Base-by-base conservation (phyloP, 2,329 filamentous ascomycete species). In the Didymella sp. region DNA sequence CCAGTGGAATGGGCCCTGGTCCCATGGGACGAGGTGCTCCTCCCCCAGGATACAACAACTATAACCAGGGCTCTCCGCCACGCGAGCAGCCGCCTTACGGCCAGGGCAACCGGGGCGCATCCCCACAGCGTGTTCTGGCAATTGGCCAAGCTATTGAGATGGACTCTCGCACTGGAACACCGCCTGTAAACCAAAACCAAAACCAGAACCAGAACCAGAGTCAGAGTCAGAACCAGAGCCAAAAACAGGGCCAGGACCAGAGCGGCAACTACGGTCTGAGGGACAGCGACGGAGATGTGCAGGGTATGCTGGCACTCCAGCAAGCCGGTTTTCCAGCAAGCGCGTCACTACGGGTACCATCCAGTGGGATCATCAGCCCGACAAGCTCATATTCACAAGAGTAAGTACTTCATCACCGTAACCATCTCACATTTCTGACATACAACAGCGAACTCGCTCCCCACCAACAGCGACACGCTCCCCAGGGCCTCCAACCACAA, bases 131-230 rank as follows among this genome's bases (percentile, higher is more conserved):
- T 24, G 67, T 67, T 13, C 71, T 70, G 33, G 69, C 76, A 13
- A 79, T 87, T 12, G 87, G 87, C 9, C 88, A 89, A 69, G 87
- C 89, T 2, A 84, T 92, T 50, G 92, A 95, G 73, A 93, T 96
- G 90, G 89, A 93, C 72, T 87, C 88, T 30, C 80, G 82, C 45
- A 67, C 57, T 22, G 72, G 70, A 8, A 70, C 71, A 35, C 72
- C 71, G 43, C 64, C 66, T 7, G 45, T 60, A 15, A 58, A 52
- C 21, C 51, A 45, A 25, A 64, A 59, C 51, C 43, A 41, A 27
- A 62, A 61, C 51, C 46, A 38, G n/a, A 51, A 24, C 22, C n/a
- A n/a, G n/a, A n/a, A n/a, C n/a, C n/a, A n/a, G n/a, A n/a, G n/a
- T n/a, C n/a, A n/a, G n/a, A n/a, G n/a, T n/a, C n/a, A n/a, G n/a